Conservation (phyloP, 2,329 filamentous ascomycete genomes). For the Ophiostoma himal-ulmi region DNA sequence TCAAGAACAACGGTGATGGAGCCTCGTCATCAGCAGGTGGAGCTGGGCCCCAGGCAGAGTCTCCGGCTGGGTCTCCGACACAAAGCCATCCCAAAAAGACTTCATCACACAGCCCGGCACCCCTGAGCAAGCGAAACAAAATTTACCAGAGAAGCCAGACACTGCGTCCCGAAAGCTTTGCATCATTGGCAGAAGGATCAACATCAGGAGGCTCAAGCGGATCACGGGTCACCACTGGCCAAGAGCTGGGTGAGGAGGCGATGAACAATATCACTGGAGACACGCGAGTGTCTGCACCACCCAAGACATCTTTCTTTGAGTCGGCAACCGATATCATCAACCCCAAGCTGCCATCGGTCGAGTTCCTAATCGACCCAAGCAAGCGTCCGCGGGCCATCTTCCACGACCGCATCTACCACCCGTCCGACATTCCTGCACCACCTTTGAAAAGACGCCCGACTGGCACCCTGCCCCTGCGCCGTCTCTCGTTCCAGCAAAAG, state of each 20-base stretch:
- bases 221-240: conserved; percentile 45
- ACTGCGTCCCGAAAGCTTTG: conserved; percentile 41
- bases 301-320: conserved; percentile 89
- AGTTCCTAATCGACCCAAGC: conserved; percentile 78
- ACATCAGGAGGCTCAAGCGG: conserved; percentile 26
- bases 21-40: background rate
- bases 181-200: conserved; percentile 31
- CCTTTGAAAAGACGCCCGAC: conserved; percentile 51
- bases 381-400: conserved; percentile 85
- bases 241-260: conserved; percentile 37
- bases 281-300: conserved; percentile 60
- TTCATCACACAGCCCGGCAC: conserved; percentile 12
- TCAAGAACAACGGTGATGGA: conserved; percentile 44
- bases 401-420: conserved; percentile 92
- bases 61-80: background rate
- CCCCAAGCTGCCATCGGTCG: conserved; percentile 73
- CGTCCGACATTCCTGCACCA: conserved; percentile 82
- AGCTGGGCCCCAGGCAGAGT: background rate
- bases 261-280: conserved; percentile 28
- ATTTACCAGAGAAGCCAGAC: conserved; percentile 78
- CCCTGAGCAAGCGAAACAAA: conserved; percentile 51
- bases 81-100: background rate
- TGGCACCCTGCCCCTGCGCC: conserved; percentile 32
- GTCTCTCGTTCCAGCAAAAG: conserved; percentile 23
- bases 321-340: conserved; percentile 89